Evolutionary conservation across 805 yeast species (phyloP).

Genomic region (Kluyveromyces dobzhanskii): DNA sequence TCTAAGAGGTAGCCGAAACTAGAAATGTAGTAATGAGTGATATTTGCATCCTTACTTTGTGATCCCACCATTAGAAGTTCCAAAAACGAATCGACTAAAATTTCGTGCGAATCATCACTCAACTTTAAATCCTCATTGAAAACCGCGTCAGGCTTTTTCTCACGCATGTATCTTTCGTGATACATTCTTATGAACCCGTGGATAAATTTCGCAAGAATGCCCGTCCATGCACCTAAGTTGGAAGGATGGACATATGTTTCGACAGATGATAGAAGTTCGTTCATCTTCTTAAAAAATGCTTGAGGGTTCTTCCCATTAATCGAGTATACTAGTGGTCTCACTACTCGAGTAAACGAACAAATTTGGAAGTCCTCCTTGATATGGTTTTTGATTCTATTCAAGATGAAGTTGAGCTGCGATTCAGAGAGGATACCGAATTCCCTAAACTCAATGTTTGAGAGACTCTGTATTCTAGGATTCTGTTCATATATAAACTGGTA

Average conservation of each 20-base stretch:
- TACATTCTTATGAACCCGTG: conserved; percentile 50
- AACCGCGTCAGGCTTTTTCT: conserved; percentile 31
- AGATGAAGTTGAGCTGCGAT: conserved; percentile 50
- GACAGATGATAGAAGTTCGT: conserved; percentile 54
- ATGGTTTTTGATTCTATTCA: conserved; percentile 44
- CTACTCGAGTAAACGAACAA: conserved; percentile 39
- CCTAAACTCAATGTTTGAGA: conserved; percentile 31
- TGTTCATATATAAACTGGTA: conserved; percentile 12
- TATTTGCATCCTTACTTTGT: conserved; percentile 60
- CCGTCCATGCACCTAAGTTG: conserved; percentile 83
- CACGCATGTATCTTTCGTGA: conserved; percentile 49
- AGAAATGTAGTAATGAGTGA: conserved; percentile 49
- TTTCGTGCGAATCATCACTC: conserved; percentile 28
- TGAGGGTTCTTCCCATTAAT: conserved; percentile 43
- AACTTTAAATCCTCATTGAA: conserved; percentile 18
- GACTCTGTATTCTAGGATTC: conserved; percentile 24
- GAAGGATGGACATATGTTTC: conserved; percentile 89
- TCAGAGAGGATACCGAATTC: conserved; percentile 56
- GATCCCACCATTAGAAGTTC: conserved; percentile 53
- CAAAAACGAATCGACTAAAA: conserved; percentile 38
- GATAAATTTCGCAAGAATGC: conserved; percentile 56
- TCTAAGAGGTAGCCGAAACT: conserved; percentile 58
- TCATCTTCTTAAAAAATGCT: conserved; percentile 42
- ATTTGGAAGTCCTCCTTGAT: conserved; percentile 30
- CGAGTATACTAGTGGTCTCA: conserved; percentile 45